A percentile compares a stretch with the other conserved stretches of the same genome.
Conservation (phyloP, 2,329 filamentous ascomycete genomes). For the Cercospora nicotianae region DNA sequence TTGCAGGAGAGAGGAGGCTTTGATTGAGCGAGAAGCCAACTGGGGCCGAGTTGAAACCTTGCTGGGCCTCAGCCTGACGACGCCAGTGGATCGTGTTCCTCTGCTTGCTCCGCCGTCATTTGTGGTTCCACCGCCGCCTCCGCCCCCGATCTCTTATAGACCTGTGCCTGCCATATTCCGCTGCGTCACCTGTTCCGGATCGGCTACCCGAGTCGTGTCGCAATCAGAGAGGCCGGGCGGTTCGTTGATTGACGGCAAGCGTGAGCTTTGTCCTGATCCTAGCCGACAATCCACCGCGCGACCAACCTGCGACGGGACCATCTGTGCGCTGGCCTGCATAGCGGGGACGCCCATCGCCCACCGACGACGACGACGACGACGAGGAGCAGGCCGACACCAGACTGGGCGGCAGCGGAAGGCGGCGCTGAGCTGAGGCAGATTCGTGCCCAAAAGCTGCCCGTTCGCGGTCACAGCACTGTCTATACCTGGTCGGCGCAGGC, state of each 20-base stretch:
- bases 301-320: background rate
- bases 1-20: slow-evolving; percentile 10
- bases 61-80: background rate
- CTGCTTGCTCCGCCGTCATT: background rate
- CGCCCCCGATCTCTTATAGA: background rate
- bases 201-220: background rate
- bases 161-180: background rate
- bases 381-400: background rate
- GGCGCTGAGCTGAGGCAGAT: background rate
- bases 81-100: background rate
- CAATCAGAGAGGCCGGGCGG: background rate
- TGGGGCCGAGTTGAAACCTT: slow-evolving; percentile 1
- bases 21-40: slow-evolving; percentile 4
- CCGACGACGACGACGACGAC: background rate
- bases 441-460: background rate
- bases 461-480: background rate
- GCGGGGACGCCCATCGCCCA: background rate
- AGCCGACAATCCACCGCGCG: slow-evolving; percentile 7
- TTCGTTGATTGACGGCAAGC: slow-evolving; percentile 1
- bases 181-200: background rate
- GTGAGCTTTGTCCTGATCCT: slow-evolving; percentile 3
- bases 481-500: background rate
- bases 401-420: background rate
- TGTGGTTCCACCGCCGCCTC: background rate
- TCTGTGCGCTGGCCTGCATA: slow-evolving; percentile 4